Conservation (phyloP, 2,329 filamentous ascomycete genomes). For the Arthroderma sp. region DNA sequence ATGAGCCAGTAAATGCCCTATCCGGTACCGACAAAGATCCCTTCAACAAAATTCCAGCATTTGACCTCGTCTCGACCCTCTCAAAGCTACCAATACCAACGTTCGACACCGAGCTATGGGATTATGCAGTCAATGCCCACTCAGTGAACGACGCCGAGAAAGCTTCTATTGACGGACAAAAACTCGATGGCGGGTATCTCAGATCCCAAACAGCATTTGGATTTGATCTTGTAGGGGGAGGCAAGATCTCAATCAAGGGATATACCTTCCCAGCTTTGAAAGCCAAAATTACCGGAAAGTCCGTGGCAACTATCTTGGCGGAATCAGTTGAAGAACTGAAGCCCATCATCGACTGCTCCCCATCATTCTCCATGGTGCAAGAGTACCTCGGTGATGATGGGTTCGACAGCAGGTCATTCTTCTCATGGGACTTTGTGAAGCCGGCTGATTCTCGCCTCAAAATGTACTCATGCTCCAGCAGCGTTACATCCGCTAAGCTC, state of each 20-base stretch:
- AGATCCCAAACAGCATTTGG: conserved; percentile 12
- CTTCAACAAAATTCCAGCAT: conserved; percentile 3
- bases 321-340: conserved; percentile 3
- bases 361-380: conserved; percentile 3
- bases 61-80: conserved; percentile 2
- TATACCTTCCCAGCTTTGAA: conserved; percentile 13
- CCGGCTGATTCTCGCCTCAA: conserved; percentile 12
- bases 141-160: conserved; percentile 4
- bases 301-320: conserved; percentile 1
- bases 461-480: conserved; percentile 10
- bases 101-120: conserved; percentile 4
- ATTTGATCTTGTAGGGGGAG: conserved; percentile 10
- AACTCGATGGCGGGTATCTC: conserved; percentile 4
- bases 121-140: conserved; percentile 1
- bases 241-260: conserved; percentile 9
- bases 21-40: conserved; percentile 5
- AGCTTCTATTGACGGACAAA: not conserved
- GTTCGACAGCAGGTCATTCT: conserved; percentile 1
- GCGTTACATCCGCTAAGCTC: conserved; percentile 9
- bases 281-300: conserved; percentile 4
- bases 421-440: conserved; percentile 12
- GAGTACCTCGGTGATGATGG: conserved; percentile 2
- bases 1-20: conserved; percentile 3
- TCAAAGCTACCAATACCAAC: not conserved
- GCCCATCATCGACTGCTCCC: not conserved